Evolutionary conservation across 331 rosid genomes (phyloP).

Genomic region (Quercus tomentella): DNA sequence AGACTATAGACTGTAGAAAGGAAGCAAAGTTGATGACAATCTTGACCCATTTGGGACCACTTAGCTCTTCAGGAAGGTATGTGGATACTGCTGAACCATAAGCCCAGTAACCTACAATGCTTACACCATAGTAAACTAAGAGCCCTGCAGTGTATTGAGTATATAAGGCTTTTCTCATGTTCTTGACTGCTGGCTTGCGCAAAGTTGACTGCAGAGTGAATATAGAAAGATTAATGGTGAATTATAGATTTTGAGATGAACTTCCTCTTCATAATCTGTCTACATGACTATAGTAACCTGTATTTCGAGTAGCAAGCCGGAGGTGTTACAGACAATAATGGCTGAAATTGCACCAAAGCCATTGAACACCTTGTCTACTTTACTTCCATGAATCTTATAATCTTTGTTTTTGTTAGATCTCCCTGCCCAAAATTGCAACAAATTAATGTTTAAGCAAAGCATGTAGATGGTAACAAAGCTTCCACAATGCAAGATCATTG

Average conservation of each 20-base stretch:
- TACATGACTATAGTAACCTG: conserved; percentile 25
- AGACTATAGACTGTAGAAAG: conserved; percentile 43
- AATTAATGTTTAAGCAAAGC: neutral
- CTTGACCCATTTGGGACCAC: conserved; percentile 51
- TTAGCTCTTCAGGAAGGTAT: conserved; percentile 42
- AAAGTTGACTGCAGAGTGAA: conserved; percentile 42
- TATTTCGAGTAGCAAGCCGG: conserved; percentile 52
- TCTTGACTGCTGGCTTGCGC: conserved; percentile 41
- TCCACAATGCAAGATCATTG: too few species aligned
- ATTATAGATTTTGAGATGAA: too few species aligned
- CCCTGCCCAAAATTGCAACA: conserved; percentile 15
- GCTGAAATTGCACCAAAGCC: conserved; percentile 49
- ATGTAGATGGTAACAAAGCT: neutral
- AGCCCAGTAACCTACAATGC: conserved; percentile 55
- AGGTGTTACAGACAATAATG: conserved; percentile 39
- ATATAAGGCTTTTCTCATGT: conserved; percentile 51
- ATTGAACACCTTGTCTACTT: conserved; percentile 32
- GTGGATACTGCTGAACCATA: conserved; percentile 43
- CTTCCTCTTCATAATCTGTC: too few species aligned
- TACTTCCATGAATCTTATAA: conserved; percentile 34
- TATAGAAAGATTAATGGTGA: too few species aligned
- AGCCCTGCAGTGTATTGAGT: conserved; percentile 41
- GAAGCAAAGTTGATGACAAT: conserved; percentile 32
- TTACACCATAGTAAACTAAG: conserved; percentile 42
- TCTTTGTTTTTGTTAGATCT: conserved; percentile 29